phyloP scores from a whole-genome alignment of 495 filamentous ascomycete species.

The Lineolata rhizophorae region DNA sequence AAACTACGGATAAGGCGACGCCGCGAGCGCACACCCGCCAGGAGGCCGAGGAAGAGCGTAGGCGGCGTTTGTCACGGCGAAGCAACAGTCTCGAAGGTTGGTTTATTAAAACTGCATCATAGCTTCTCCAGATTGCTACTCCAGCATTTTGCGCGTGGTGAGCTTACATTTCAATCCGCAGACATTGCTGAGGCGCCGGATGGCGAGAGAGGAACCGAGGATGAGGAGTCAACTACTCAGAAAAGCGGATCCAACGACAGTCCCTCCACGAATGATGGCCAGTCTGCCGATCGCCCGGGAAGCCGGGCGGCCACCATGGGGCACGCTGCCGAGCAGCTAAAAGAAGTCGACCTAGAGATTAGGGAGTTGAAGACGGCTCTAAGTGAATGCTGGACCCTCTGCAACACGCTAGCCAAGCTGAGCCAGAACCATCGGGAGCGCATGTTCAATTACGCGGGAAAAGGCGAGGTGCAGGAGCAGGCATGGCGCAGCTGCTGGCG shows the following conservation, averaged over 20 bases:
- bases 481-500: conserved; percentile 89
- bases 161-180: too few species aligned
- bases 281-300: too few species aligned
- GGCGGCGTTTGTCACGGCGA: conserved; percentile 23
- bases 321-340: conserved; percentile 15
- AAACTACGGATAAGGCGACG: conserved; percentile 44
- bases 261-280: too few species aligned
- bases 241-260: too few species aligned
- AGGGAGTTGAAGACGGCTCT: conserved; percentile 52
- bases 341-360: conserved; percentile 41
- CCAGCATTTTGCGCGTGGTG: too few species aligned
- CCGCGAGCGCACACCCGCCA: conserved; percentile 63
- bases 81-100: conserved; percentile 47
- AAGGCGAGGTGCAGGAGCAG: conserved; percentile 52
- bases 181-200: conserved; percentile 18
- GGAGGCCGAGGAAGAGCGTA: conserved; percentile 35
- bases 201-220: conserved; percentile 5
- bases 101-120: conserved; percentile 7
- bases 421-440: conserved; percentile 67
- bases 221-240: too few species aligned
- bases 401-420: conserved; percentile 69
- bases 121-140: too few species aligned
- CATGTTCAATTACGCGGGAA: conserved; percentile 46
- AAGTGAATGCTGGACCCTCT: conserved; percentile 82
- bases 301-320: too few species aligned